phyloP scores from a whole-genome alignment of 2,329 filamentous ascomycete genomes.

The Sporothrix brasiliensis region DNA sequence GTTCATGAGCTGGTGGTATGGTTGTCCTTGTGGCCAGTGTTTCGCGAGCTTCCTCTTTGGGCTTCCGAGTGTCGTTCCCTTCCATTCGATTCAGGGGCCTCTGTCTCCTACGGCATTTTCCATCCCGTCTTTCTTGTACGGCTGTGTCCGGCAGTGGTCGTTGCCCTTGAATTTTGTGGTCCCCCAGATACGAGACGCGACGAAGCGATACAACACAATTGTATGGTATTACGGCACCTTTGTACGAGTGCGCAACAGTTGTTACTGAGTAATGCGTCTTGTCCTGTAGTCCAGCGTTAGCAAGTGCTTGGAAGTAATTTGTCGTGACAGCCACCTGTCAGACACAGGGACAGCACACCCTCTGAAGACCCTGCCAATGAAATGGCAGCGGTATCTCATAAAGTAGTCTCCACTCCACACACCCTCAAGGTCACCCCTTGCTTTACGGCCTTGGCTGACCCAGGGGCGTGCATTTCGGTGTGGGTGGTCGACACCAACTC shows the following conservation, averaged over 20 bases:
- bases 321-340: background rate
- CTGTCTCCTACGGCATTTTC: background rate
- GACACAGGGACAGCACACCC: slow-evolving; percentile 10
- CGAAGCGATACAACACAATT: background rate
- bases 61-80: background rate
- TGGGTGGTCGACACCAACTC: background rate
- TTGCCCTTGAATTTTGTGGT: background rate
- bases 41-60: slow-evolving; percentile 18
- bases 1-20: background rate
- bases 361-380: slow-evolving; percentile 20
- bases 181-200: background rate
- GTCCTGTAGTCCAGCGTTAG: background rate
- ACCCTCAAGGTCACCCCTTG: slow-evolving; percentile 1
- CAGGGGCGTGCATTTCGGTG: slow-evolving; percentile 7
- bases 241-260: background rate
- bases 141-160: slow-evolving; percentile 16
- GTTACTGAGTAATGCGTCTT: no score
- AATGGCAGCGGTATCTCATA: slow-evolving; percentile 7
- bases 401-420: slow-evolving; percentile 4
- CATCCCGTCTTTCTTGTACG: slow-evolving; percentile 18
- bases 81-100: background rate
- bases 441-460: slow-evolving; percentile 18
- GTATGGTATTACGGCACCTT: slow-evolving; percentile 7
- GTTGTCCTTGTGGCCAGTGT: background rate
- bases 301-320: no score